These are phyloP conservation scores for Microsporum audouinii DNA, from an alignment of 2,329 filamentous ascomycete genomes.

Conservation along the genomic window DNA sequence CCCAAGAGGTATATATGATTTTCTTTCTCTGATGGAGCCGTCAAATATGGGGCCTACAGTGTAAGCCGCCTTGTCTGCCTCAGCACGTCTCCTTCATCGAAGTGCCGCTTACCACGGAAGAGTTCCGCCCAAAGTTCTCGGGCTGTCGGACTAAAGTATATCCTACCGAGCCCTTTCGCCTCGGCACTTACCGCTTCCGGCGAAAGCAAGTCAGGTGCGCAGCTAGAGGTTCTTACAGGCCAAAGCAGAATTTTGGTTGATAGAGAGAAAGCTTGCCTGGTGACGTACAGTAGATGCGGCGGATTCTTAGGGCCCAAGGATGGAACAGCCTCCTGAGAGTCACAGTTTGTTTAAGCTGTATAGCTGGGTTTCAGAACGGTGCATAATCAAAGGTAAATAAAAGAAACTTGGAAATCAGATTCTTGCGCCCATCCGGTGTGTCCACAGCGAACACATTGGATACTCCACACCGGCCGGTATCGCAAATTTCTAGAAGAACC, in stretches of 20 bases:
- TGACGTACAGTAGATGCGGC: not conserved
- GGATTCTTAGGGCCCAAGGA: not conserved
- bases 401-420: not conserved
- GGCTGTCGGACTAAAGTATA: not conserved
- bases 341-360: not conserved
- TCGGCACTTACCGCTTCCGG: not conserved
- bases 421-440: not conserved
- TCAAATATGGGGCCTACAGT: not conserved
- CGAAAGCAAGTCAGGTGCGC: not conserved
- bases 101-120: not conserved
- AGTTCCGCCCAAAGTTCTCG: not conserved
- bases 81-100: not conserved
- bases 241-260: not conserved
- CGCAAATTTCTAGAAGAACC: not conserved
- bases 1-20: not conserved
- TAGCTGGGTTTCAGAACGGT: not conserved
- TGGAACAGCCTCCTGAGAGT: not conserved
- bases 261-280: not conserved
- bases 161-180: not conserved
- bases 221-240: not conserved
- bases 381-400: not conserved
- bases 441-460: not conserved
- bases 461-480: not conserved
- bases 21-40: not conserved
- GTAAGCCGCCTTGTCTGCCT: not conserved